These are phyloP conservation scores for Aspergillus amoenus DNA, from an alignment of 2,329 filamentous ascomycete genomes.

Conservation along the genomic window DNA sequence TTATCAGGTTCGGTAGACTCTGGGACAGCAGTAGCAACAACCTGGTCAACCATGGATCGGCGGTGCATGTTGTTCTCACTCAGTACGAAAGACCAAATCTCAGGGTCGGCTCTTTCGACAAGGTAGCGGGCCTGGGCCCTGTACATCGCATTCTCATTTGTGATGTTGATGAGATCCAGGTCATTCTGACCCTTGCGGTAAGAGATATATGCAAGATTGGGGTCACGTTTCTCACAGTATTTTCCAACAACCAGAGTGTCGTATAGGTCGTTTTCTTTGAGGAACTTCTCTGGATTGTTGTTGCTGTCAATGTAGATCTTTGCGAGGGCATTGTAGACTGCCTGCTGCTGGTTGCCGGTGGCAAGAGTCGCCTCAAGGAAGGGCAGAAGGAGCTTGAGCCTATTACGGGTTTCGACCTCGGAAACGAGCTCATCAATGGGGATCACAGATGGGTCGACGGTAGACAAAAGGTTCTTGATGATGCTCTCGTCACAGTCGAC, in stretches of 20 bases:
- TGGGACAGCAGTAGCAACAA: constrained; percentile 91
- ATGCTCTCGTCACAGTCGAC: constrained; percentile 96
- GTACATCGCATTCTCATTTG: constrained; percentile 99
- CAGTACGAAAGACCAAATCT: constrained; percentile 93
- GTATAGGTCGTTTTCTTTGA: constrained; percentile 96
- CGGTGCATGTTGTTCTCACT: constrained; percentile 95
- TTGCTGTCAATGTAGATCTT: constrained; percentile 99
- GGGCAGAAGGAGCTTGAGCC: constrained; percentile 89
- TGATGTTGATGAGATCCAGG: constrained; percentile 93
- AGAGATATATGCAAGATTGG: constrained; percentile 90
- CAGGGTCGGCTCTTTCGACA: constrained; percentile 80
- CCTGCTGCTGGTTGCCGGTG: constrained; percentile 90
- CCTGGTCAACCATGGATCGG: constrained; percentile 90
- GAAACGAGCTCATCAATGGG: constrained; percentile 91
- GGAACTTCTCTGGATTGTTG: constrained; percentile 95
- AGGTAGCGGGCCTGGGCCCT: constrained; percentile 95
- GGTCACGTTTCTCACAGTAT: constrained; percentile 98
- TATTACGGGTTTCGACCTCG: constrained; percentile 94
- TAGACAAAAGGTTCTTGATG: constrained; percentile 86
- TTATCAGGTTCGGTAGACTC: constrained; percentile 91
- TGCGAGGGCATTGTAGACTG: constrained; percentile 92
- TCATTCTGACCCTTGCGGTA: constrained; percentile 98
- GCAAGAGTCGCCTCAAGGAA: constrained; percentile 93
- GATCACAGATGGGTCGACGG: constrained; percentile 79
- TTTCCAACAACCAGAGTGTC: constrained; percentile 90